Base-by-base conservation (phyloP, 108 stramenopile genomes). In the Nitzschia inconspicua region DNA sequence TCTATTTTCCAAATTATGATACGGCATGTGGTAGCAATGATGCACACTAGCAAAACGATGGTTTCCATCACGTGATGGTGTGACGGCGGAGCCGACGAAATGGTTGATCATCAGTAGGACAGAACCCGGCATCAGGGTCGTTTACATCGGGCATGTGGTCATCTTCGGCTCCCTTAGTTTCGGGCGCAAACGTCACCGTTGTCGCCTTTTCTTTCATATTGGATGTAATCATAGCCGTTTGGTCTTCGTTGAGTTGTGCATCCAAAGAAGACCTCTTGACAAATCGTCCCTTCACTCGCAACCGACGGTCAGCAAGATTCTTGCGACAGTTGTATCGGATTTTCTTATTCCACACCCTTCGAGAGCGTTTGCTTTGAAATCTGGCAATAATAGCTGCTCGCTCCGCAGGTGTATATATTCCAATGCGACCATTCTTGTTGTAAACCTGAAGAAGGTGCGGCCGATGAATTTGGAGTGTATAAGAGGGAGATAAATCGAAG, bases 251-350 rank as follows among this genome's bases (percentile, higher is more conserved):
- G 24, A 50, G 42, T 36, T 59, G 64, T 22, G 72, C 62, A 13
- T 73, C 46, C 46, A 82, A 82, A 25, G 68, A 70, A 46, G 75
- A 73, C 11, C 91, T 77, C 70, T 98, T 98, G 28, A 98, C 98
- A 64, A 98, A 98, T 26, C 98, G 74, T 5, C 98, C 98, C 76
- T 98, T 98, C 32, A 98, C 89, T 30, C 98, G 77, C 70, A 96
- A 75, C 6, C 98, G 73, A 28, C 95, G 76, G 72, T 98, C 95
- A 8, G 98, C 98, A 32, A 98, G 76, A 69, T 83, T 94, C 75
- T 97, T 97, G 41, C 98, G 91, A 72, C 98, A 98, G 56, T 87
- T 82, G 81, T 98, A 98, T 3, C 97, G 85, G 64, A 97, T 93
- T 79, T 96, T 95, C 73, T 98, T 97, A 56, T 93, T 94, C 96